Conservation (phyloP, 2,329 filamentous ascomycete species). For the Remersonia thermophila region DNA sequence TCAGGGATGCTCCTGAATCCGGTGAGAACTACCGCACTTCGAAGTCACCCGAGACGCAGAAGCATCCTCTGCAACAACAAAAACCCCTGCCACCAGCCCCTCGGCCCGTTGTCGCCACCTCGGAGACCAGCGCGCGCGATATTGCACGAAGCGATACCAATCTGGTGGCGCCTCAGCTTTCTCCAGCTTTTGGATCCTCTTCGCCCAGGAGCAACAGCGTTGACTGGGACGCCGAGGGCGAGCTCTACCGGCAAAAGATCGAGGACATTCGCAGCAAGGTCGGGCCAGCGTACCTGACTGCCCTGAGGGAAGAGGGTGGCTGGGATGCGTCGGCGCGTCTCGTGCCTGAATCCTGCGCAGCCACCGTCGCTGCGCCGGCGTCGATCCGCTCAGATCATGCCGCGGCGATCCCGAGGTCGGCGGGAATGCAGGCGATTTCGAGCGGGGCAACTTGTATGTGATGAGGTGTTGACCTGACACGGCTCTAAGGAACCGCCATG, state of each 20-base stretch:
- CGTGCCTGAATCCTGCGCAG: no score
- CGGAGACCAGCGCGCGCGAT: slow-evolving; percentile 20
- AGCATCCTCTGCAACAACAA: slow-evolving; percentile 17
- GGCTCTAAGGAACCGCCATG: no score
- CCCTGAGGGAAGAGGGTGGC: slow-evolving; percentile 60
- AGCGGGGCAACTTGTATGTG: no score
- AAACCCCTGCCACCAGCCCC: no score
- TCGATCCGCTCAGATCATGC: no score
- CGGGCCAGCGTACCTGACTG: slow-evolving; percentile 77
- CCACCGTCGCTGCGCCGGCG: no score
- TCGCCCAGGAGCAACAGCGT: slow-evolving; percentile 24
- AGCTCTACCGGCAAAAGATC: slow-evolving; percentile 77
- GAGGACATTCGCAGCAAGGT: slow-evolving; percentile 76
- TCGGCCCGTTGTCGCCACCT: slow-evolving; percentile 22
- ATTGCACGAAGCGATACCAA: slow-evolving; percentile 29
- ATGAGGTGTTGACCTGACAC: no score
- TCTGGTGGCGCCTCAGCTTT: no score
- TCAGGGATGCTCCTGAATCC: no score
- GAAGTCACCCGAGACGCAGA: slow-evolving; percentile 27
- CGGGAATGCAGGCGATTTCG: no score
- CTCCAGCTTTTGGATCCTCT: slow-evolving; percentile 19
- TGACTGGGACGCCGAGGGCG: slow-evolving; percentile 57
- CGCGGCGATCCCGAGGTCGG: no score
- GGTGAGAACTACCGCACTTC: slow-evolving; percentile 32
- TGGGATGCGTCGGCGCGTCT: no score